phyloP scores from a whole-genome alignment of 208 protist species.

The Sergeia podlipaevii region DNA sequence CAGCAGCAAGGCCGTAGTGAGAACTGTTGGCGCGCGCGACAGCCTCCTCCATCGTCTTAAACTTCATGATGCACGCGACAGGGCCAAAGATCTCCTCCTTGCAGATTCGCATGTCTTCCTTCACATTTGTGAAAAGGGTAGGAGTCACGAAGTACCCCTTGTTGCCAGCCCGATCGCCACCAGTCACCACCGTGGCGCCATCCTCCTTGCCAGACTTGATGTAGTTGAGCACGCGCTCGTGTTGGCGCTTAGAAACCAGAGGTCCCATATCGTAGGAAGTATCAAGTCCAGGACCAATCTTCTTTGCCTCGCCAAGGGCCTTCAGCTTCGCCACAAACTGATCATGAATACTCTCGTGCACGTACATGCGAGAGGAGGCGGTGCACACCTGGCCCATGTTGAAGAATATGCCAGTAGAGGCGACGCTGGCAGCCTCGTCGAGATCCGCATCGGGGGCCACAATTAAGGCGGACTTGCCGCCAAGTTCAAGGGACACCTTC shows the following conservation, averaged over 20 bases:
- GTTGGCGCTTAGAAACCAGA: conserved; percentile 65
- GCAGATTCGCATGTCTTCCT: conserved; percentile 70
- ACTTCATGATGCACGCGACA: conserved; percentile 83
- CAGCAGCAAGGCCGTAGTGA: conserved; percentile 83
- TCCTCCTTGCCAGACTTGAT: conserved; percentile 75
- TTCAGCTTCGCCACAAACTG: conserved; percentile 63
- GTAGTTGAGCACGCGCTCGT: conserved; percentile 67
- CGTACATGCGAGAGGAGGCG: conserved; percentile 79
- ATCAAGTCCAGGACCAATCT: conserved; percentile 57
- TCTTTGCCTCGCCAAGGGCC: conserved; percentile 35
- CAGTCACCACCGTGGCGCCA: conserved; percentile 61
- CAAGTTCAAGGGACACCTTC: conserved; percentile 83
- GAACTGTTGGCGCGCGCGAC: conserved; percentile 74
- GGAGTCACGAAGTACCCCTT: conserved; percentile 85
- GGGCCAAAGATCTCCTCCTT: conserved; percentile 91
- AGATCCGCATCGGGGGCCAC: conserved; percentile 82
- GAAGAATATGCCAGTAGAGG: conserved; percentile 63
- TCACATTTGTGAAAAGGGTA: conserved; percentile 77
- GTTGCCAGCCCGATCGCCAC: conserved; percentile 36
- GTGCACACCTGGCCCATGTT: conserved; percentile 88
- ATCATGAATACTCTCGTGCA: conserved; percentile 80
- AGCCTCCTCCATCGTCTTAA: conserved; percentile 74
- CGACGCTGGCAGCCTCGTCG: conserved; percentile 49
- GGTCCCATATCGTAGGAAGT: conserved; percentile 50
- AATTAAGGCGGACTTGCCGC: conserved; percentile 91